Conservation (phyloP, 2,329 filamentous ascomycete genomes). For the Calonectria pseudoturangicola region DNA sequence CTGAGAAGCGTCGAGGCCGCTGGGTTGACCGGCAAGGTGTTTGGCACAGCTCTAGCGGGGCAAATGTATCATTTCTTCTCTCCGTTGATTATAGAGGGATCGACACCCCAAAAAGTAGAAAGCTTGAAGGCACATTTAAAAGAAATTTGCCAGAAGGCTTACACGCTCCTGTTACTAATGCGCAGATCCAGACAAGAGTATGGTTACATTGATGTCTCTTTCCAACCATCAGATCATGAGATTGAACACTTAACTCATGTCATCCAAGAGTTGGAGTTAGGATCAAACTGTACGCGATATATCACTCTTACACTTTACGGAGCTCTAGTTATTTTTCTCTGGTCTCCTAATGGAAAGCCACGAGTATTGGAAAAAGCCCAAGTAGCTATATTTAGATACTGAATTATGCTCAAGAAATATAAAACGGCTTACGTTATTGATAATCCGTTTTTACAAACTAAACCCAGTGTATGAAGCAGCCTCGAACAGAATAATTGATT, state of each 20-base stretch:
- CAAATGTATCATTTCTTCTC: slow-evolving; percentile 22
- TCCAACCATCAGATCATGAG: background rate
- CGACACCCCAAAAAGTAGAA: background rate
- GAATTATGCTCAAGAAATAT: no score
- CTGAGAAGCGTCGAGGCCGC: slow-evolving; percentile 22
- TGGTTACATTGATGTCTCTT: background rate
- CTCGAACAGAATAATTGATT: no score
- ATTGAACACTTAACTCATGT: background rate
- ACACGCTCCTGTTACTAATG: slow-evolving; percentile 29
- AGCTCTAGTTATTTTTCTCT: background rate
- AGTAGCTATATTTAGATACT: background rate
- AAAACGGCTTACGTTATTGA: no score
- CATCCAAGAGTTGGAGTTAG: background rate
- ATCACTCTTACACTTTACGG: slow-evolving; percentile 27
- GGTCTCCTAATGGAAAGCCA: background rate
- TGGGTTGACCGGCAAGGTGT: background rate
- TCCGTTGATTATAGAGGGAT: background rate
- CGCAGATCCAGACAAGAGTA: slow-evolving; percentile 27
- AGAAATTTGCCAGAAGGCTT: slow-evolving; percentile 21
- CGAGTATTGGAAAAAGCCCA: slow-evolving; percentile 33
- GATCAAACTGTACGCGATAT: background rate
- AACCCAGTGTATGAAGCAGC: no score
- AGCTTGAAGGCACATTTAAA: background rate
- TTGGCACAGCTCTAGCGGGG: slow-evolving; percentile 20
- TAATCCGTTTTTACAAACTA: no score